Evolutionary conservation across 495 filamentous ascomycete genomes (phyloP).

Genomic region (Aspergillus mulundensis): DNA sequence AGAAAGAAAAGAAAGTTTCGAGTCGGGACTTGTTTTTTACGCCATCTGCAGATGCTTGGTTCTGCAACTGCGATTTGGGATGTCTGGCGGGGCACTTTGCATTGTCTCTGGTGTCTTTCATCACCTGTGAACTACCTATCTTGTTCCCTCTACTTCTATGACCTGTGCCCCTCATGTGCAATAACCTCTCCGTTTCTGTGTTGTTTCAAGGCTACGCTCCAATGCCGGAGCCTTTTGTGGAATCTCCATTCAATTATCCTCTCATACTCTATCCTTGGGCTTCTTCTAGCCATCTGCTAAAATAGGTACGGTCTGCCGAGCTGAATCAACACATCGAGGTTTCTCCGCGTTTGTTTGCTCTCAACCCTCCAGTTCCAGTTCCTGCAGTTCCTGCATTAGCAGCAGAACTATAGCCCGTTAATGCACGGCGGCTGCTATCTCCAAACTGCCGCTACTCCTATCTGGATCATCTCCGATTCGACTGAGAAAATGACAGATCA

Average conservation of each 20-base stretch:
- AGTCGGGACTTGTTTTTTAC: conserved; percentile 14
- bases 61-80: conserved; percentile 19
- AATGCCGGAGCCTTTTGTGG: conserved; percentile 12
- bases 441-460: neutral
- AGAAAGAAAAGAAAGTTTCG: conserved; percentile 19
- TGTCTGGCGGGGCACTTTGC: conserved; percentile 23
- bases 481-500: conserved; percentile 4
- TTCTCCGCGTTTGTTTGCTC: too few relatives aligned
- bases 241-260: neutral
- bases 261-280: neutral
- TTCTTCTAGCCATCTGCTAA: too few relatives aligned
- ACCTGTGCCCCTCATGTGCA: conserved; percentile 30
- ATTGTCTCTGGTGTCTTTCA: conserved; percentile 20
- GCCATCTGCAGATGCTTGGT: conserved; percentile 18
- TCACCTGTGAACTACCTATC: conserved; percentile 17
- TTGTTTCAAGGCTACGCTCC: conserved; percentile 8
- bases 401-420: neutral
- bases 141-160: conserved; percentile 16
- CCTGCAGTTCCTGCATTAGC: conserved; percentile 10
- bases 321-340: too few relatives aligned
- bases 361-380: neutral
- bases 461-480: neutral
- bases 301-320: neutral
- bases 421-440: neutral
- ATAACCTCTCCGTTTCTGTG: conserved; percentile 13